A percentile compares a stretch with the other conserved stretches of the same genome.
These are phyloP conservation scores for Tuber magnatum DNA, from an alignment of 495 filamentous ascomycete species.

Conservation along the genomic window DNA sequence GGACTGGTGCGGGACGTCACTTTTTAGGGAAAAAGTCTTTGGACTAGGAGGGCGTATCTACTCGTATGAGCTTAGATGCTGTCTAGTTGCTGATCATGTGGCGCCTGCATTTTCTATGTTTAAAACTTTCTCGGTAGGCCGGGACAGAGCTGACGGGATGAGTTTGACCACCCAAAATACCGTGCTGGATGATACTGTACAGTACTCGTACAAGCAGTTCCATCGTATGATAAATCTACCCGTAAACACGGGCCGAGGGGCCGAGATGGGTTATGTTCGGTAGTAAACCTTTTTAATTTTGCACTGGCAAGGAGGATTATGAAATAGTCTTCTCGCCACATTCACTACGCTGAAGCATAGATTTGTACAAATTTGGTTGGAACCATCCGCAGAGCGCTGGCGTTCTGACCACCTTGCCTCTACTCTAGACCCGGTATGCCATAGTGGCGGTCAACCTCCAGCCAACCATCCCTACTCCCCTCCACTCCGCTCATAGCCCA, in stretches of 20 bases:
- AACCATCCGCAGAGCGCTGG: neutral
- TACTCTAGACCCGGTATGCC: neutral
- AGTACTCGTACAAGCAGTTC: no score
- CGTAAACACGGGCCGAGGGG: neutral
- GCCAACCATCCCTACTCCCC: conserved; percentile 18
- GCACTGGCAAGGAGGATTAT: neutral
- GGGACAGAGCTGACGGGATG: neutral
- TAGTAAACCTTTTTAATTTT: neutral
- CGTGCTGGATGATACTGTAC: no score
- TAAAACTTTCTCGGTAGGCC: neutral
- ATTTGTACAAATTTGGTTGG: neutral
- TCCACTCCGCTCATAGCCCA: conserved; percentile 3
- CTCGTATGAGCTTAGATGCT: neutral
- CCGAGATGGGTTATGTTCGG: neutral
- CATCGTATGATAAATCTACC: neutral
- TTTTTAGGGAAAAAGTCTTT: neutral
- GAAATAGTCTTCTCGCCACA: conserved; percentile 1
- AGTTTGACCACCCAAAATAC: neutral
- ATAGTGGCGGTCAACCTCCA: conserved; percentile 23
- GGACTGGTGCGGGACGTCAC: neutral
- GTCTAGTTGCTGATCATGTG: neutral
- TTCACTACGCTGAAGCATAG: neutral
- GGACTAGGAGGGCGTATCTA: neutral
- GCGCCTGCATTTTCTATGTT: neutral
- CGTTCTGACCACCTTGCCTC: conserved; percentile 39